Evolutionary conservation across 176 grass and related monocot genomes (phyloP).

Genomic region (Zoysia japonica): DNA sequence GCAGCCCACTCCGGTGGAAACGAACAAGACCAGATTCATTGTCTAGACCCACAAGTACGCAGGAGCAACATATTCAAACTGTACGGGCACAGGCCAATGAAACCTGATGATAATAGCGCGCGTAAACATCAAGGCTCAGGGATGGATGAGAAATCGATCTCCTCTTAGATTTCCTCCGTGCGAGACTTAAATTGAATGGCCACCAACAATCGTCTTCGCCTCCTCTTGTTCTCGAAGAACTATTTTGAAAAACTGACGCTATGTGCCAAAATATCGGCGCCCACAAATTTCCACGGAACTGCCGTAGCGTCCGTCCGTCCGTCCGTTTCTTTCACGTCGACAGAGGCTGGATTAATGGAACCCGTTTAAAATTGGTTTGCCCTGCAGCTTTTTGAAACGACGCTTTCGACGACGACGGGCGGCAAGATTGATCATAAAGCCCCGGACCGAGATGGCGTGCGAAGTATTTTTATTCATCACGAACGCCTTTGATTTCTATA

Average conservation of each 20-base stretch:
- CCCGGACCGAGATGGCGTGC: conserved; percentile 4
- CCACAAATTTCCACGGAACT: no score
- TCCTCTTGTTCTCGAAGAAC: no score
- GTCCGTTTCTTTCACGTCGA: conserved; percentile 19
- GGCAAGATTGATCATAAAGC: neutral
- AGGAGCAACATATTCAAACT: conserved; percentile 36
- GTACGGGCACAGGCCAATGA: conserved; percentile 2
- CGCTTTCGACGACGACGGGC: no score
- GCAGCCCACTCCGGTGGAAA: neutral
- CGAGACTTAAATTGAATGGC: no score
- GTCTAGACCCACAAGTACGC: conserved; percentile 20
- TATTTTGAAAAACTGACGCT: no score
- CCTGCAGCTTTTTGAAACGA: no score
- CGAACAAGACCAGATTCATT: conserved; percentile 14
- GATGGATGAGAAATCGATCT: neutral
- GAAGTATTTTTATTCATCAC: neutral
- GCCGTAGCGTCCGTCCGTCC: conserved; percentile 6
- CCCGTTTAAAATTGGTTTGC: no score
- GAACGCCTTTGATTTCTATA: neutral
- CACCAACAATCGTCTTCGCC: no score
- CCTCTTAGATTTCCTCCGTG: no score
- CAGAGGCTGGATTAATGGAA: no score
- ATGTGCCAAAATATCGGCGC: no score
- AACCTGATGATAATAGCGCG: neutral
- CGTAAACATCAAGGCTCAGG: no score